phyloP scores from a whole-genome alignment of 768 basidiomycete genomes.

The Omphalotus guepiniiformis region DNA sequence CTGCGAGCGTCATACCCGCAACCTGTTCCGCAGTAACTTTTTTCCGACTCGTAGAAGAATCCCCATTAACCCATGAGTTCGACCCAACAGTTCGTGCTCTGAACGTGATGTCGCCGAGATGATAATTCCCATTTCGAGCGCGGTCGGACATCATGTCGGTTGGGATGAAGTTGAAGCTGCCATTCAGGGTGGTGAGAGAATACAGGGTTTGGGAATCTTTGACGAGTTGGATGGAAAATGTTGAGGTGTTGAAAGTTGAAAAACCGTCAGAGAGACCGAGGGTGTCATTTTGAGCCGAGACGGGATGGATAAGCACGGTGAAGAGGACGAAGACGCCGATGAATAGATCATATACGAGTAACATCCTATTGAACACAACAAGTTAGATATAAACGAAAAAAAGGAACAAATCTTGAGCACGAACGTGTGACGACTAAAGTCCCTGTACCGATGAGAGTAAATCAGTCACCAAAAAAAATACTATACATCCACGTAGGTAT shows the following conservation, averaged over 20 bases:
- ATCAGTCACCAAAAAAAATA: no score
- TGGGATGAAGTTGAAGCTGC: conserved; percentile 46
- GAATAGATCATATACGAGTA: background rate
- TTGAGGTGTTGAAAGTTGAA: conserved; percentile 39
- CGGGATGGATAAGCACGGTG: background rate
- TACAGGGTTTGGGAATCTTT: conserved; percentile 55
- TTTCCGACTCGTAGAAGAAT: conserved; percentile 38
- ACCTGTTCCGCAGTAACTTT: conserved; percentile 32
- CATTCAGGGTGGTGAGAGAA: conserved; percentile 37
- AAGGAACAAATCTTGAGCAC: no score
- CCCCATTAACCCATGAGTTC: conserved; percentile 42
- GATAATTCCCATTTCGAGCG: conserved; percentile 45
- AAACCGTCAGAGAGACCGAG: conserved; percentile 47
- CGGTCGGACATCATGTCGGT: conserved; percentile 46
- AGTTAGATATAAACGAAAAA: no score
- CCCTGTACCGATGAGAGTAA: no score
- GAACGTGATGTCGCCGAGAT: conserved; percentile 54
- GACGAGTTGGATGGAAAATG: conserved; percentile 42
- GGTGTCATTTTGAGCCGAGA: conserved; percentile 25
- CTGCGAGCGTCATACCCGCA: conserved; percentile 42
- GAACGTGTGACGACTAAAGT: no score
- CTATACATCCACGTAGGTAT: no score
- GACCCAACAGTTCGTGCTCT: conserved; percentile 43
- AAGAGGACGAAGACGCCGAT: background rate
- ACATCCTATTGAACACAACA: background rate